A percentile compares a stretch with the other conserved stretches of the same genome.
Conservation (phyloP, 768 basidiomycete genomes). For the Sporobolomyces roseus region DNA sequence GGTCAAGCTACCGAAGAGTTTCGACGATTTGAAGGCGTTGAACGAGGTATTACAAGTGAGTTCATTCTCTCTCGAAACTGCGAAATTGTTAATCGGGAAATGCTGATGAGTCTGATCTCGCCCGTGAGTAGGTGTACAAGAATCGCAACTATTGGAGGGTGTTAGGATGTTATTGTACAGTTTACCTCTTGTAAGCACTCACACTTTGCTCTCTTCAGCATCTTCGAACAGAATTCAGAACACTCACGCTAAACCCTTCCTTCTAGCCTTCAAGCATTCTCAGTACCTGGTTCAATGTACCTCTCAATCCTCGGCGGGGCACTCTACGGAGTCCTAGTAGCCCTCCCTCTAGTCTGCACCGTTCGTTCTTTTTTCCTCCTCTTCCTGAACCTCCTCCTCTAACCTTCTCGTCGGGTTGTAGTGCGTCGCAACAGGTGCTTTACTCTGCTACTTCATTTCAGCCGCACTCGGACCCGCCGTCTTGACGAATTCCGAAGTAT, state of each 20-base stretch:
- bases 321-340: conserved; percentile 82
- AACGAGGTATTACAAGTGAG: conserved; percentile 68
- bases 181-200: conserved; percentile 61
- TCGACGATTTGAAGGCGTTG: conserved; percentile 74
- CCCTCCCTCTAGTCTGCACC: conserved; percentile 84
- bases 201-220: not conserved
- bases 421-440: conserved; percentile 84
- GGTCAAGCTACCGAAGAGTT: conserved; percentile 81
- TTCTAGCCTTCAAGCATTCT: conserved; percentile 85
- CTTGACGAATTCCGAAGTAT: conserved; percentile 77
- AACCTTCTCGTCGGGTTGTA: conserved; percentile 21
- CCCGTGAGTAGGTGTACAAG: conserved; percentile 75
- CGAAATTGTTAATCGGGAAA: not conserved
- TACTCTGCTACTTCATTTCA: conserved; percentile 87
- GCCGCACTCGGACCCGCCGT: conserved; percentile 88
- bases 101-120: too few species aligned
- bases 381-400: not conserved
- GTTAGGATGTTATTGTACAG: conserved; percentile 76
- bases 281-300: conserved; percentile 83
- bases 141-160: conserved; percentile 81
- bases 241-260: not conserved
- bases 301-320: conserved; percentile 91
- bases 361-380: conserved; percentile 45
- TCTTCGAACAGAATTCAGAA: not conserved
- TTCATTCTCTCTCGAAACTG: not conserved